A percentile compares a stretch with the other conserved stretches of the same genome.
phyloP scores from a whole-genome alignment of 2,329 filamentous ascomycete species.

The Grosmannia clavigera region DNA sequence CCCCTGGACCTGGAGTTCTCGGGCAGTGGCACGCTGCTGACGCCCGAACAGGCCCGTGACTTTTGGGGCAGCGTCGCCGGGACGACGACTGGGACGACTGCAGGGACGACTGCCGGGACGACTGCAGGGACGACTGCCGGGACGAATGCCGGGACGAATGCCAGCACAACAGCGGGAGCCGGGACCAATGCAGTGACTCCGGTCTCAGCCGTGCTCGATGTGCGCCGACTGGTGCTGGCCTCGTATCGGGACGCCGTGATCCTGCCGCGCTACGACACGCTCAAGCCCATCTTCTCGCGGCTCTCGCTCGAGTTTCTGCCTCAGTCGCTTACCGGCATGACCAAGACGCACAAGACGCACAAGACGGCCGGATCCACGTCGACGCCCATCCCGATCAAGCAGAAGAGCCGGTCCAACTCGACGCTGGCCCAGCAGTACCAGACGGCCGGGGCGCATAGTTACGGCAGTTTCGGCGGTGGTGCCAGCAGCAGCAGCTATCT shows the following conservation, averaged over 20 bases:
- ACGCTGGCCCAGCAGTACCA: constrained; percentile 4
- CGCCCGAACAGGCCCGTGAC: constrained; percentile 64
- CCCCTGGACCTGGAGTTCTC: constrained; percentile 89
- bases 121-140: background rate
- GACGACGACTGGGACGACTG: constrained; percentile 6
- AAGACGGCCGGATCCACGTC: constrained; percentile 19
- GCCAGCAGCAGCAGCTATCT: constrained; percentile 6
- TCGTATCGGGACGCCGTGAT: constrained; percentile 84
- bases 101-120: constrained; percentile 14
- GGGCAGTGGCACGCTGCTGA: constrained; percentile 69
- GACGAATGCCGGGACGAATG: background rate
- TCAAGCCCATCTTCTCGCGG: constrained; percentile 83
- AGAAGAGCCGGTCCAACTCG: constrained; percentile 15
- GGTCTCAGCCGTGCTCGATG: constrained; percentile 54
- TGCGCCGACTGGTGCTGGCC: constrained; percentile 77
- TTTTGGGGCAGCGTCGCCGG: constrained; percentile 65
- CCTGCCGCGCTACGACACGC: constrained; percentile 72
- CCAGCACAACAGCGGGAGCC: background rate
- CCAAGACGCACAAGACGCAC: constrained; percentile 17
- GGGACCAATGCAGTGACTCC: constrained; percentile 25
- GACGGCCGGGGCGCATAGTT: constrained; percentile 2
- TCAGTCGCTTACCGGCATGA: constrained; percentile 35
- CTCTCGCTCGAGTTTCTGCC: constrained; percentile 70
- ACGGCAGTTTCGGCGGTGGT: constrained; percentile 10
- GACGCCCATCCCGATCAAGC: constrained; percentile 38